Base-by-base conservation (phyloP, 768 basidiomycete species). In the Suillus decipiens region DNA sequence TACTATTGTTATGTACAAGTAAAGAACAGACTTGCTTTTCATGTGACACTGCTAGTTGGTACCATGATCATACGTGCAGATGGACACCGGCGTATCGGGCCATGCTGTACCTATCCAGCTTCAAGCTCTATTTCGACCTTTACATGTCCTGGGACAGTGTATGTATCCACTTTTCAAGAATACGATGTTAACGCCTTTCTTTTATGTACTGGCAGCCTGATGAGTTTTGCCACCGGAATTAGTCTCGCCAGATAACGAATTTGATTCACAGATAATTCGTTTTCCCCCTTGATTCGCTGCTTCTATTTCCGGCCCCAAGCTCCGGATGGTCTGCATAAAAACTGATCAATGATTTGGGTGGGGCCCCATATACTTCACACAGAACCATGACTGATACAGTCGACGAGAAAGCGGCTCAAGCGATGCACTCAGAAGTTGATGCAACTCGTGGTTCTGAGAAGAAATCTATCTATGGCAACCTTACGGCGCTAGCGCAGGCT, bases 401-500 rank as follows among this genome's bases (percentile, higher is more conserved):
- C 3, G 43, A 19, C 14, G 71, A 69, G 56, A 72, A 67, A 50
- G 11, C 8, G 9, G 59, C 51, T n/a, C 51, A 50, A 34, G 31
- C 31, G 31, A 24, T 22, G 31, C 59, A 41, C 10, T 60, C 43
- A 5, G 63, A 67, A 41, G 17, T 50, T 9, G 24, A 33, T 10
- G 65, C 65, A 5, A 8, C 51, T 4, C n/a, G 45, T 12, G 61
- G 61, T 63, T 22, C 62, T 39, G 67, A 69, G 39, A 66, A 69
- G 33, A 36, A 34, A 19, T 17, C 60, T 4, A 48, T 43, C 7
- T 48, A 62, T 1, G 59, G 41, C 19, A 64, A 72, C 53, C 62
- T 72, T 22, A 55, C 70, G 3, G 61, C 68, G 42, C 66, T 74
- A 8, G 72, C 69, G 5, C 59, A 67, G 48, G 71, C 62, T 0